Base-by-base conservation (phyloP, 495 filamentous ascomycete species). In the Penicillium parvum region DNA sequence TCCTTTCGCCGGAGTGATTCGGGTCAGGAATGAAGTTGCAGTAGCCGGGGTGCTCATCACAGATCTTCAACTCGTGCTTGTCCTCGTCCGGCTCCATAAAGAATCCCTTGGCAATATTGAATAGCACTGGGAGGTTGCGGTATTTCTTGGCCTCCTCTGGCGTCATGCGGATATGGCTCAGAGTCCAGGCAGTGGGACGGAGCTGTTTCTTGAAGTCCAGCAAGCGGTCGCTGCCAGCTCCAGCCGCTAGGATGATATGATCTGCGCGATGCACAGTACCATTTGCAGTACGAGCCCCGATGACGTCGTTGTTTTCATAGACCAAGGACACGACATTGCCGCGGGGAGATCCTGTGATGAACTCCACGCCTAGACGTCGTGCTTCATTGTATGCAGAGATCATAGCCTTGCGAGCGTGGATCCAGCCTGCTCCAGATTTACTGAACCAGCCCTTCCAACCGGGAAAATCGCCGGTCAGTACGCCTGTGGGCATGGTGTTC, bases 41-140 rank as follows among this genome's bases (percentile, higher is more conserved):
- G 45, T 79, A 79, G 9, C 76, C 76, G 1, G 73, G 74, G 32
- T 78, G 75, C 43, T 79, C 75, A 42, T 78, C 76, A 50, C 72
- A 76, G 37, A 79, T 69, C 52, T 79, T 79, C 1, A 79, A 53
- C 45, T 78, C 68, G 10, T 66, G 55, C 0, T 66, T 72, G 16
- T 73, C 72, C 19, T 59, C 64, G 43, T 75, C 71, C 3, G 76
- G 74, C 40, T 78, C 75, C 61, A 79, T 76, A 51, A 79, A 78
- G 50, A 78, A 79, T 0, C 75, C 76, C 36, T 64, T 64, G 12
- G 71, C 67, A 40, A 71, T 62, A 30, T 76, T 75, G 46, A 73
- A 77, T 5, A 78, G 50, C 0, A 79, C 74, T 0, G 75, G 74
- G 0, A 78, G 60, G 17, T 74, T 58, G 21, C 51, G 60, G 45